Conservation (phyloP, 129 eudicot genomes). For the Flaveria bidentis region DNA sequence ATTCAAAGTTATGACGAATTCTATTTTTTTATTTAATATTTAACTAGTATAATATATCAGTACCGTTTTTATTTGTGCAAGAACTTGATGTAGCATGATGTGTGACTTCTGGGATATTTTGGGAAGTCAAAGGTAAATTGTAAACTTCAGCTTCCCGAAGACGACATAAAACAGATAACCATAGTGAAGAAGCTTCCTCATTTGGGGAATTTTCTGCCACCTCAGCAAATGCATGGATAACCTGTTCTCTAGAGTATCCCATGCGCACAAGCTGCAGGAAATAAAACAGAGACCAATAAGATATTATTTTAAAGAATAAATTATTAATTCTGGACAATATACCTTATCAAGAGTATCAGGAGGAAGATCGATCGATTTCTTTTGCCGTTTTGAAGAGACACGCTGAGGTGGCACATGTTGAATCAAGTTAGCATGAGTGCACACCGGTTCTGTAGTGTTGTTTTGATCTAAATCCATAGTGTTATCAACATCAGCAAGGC, state of each 20-base stretch:
- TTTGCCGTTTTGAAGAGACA: conserved; percentile 36
- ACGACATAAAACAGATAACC: conserved; percentile 76
- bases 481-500: conserved; percentile 21
- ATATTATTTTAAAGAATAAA: neutral
- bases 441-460: conserved; percentile 32
- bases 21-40: conserved; percentile 2
- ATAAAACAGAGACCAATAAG: neutral
- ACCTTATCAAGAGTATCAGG: conserved; percentile 80
- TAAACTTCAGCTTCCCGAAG: conserved; percentile 70
- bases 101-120: conserved; percentile 29
- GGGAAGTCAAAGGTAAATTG: conserved; percentile 39
- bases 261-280: conserved; percentile 52
- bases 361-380: conserved; percentile 47
- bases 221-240: conserved; percentile 53
- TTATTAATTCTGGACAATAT: conserved; percentile 2
- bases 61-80: conserved; percentile 39
- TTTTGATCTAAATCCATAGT: conserved; percentile 34
- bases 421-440: conserved; percentile 24
- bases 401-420: conserved; percentile 33
- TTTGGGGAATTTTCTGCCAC: conserved; percentile 45
- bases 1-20: neutral
- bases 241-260: conserved; percentile 70
- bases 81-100: conserved; percentile 37
- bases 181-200: conserved; percentile 58
- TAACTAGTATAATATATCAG: neutral